These are phyloP conservation scores for Ilex aquifolium DNA, from an alignment of 257 asterid species.

Conservation along the genomic window DNA sequence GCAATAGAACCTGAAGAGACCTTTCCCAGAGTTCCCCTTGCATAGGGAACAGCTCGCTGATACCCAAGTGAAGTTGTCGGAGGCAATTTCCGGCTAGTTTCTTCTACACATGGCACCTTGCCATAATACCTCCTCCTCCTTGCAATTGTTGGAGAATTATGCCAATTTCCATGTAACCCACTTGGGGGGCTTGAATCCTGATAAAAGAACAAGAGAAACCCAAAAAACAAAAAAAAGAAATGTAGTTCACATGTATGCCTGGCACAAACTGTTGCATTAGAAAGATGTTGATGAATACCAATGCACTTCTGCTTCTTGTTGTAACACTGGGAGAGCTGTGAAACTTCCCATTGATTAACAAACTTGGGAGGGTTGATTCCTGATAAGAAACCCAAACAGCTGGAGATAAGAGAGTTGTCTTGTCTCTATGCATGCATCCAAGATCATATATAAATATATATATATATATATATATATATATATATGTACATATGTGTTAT, in stretches of 20 bases:
- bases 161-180: constrained; percentile 21
- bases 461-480: no score
- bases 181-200: constrained; percentile 32
- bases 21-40: constrained; percentile 63
- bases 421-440: neutral
- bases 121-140: constrained; percentile 20
- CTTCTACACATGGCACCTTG: constrained; percentile 33
- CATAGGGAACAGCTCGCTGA: constrained; percentile 64
- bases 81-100: constrained; percentile 62
- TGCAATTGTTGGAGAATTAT: constrained; percentile 15
- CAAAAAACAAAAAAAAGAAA: neutral
- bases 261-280: neutral
- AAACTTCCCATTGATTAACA: constrained; percentile 29
- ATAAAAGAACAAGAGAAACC: neutral
- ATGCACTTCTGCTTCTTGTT: constrained; percentile 71
- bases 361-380: constrained; percentile 81
- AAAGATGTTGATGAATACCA: constrained; percentile 24
- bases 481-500: neutral
- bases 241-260: neutral
- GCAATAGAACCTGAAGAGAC: constrained; percentile 22
- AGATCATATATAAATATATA: neutral
- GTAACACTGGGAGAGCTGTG: constrained; percentile 34
- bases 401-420: neutral
- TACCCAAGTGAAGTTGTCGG: constrained; percentile 38
- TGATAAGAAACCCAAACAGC: constrained; percentile 4